Percentiles rank a stretch among this genome's conserved stretches.
phyloP scores from a whole-genome alignment of 805 yeast species.

The Candida pini region DNA sequence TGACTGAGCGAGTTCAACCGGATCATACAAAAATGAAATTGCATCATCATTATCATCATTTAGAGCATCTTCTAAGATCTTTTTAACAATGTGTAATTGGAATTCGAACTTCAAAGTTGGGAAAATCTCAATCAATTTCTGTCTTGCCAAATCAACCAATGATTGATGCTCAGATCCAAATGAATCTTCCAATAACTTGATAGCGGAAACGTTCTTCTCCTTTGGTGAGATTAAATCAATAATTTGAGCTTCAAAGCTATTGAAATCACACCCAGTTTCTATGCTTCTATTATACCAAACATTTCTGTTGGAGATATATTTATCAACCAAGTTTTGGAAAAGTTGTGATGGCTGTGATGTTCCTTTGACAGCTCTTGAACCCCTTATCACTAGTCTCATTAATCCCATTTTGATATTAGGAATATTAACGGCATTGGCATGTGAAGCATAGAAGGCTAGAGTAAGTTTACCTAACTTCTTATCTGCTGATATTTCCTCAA shows the following conservation, averaged over 20 bases:
- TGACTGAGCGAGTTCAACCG: conserved; percentile 48
- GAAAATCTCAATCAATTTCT: conserved; percentile 53
- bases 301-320: conserved; percentile 43
- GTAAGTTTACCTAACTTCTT: conserved; percentile 51
- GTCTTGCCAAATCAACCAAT: conserved; percentile 43
- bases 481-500: conserved; percentile 36
- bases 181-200: conserved; percentile 53
- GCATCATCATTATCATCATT: conserved; percentile 29
- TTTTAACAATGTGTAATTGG: conserved; percentile 53
- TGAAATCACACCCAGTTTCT: conserved; percentile 44
- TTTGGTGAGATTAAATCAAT: conserved; percentile 55
- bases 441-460: conserved; percentile 63
- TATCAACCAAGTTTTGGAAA: conserved; percentile 39
- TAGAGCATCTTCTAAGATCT: conserved; percentile 47
- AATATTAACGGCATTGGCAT: conserved; percentile 46
- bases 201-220: conserved; percentile 52
- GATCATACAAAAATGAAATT: conserved; percentile 42
- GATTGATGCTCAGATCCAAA: conserved; percentile 40
- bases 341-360: conserved; percentile 42
- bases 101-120: conserved; percentile 48
- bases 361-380: conserved; percentile 33
- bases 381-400: conserved; percentile 39
- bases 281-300: conserved; percentile 39
- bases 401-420: conserved; percentile 53
- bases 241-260: conserved; percentile 50